Evolutionary conservation across 768 basidiomycete species (phyloP).

Genomic region (Melanogaster broomeanus): DNA sequence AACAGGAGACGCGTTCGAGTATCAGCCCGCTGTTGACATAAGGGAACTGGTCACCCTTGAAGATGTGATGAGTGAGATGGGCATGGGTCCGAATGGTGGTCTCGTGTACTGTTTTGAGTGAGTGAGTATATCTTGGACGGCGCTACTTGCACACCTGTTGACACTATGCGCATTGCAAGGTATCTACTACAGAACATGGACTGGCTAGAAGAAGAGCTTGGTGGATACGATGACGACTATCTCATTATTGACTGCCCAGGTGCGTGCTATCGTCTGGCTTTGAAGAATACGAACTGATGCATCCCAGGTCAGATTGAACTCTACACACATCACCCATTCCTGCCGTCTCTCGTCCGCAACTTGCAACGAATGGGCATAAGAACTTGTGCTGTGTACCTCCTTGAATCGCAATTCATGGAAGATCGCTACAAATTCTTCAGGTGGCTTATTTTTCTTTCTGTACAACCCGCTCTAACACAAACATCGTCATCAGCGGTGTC

Average conservation of each 20-base stretch:
- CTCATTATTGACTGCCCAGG: slow-evolving; percentile 91
- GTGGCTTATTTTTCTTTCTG: slow-evolving; percentile 36
- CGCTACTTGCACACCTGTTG: not conserved
- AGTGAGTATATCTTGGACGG: slow-evolving; percentile 51
- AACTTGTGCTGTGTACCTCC: slow-evolving; percentile 86
- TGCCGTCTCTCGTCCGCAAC: slow-evolving; percentile 84
- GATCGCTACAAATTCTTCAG: slow-evolving; percentile 98
- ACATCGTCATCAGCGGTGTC: slow-evolving; percentile 64
- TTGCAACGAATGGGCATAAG: slow-evolving; percentile 77
- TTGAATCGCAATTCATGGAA: slow-evolving; percentile 99
- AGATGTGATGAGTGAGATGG: slow-evolving; percentile 95
- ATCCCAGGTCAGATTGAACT: slow-evolving; percentile 91
- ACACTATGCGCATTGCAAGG: slow-evolving; percentile 42
- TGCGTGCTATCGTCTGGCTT: slow-evolving; percentile 31
- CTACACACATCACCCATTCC: slow-evolving; percentile 97
- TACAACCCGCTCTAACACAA: slow-evolving; percentile 2
- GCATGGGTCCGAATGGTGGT: slow-evolving; percentile 96
- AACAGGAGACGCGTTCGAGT: slow-evolving; percentile 81
- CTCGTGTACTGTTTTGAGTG: slow-evolving; percentile 99
- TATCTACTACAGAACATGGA: slow-evolving; percentile 97
- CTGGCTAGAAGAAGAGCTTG: slow-evolving; percentile 96
- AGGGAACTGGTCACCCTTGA: slow-evolving; percentile 87
- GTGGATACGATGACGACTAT: slow-evolving; percentile 95
- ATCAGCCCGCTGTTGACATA: slow-evolving; percentile 92
- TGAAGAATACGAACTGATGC: slow-evolving; percentile 5